Evolutionary conservation across 2,329 filamentous ascomycete species (phyloP).

Genomic region (Fusarium falciforme): DNA sequence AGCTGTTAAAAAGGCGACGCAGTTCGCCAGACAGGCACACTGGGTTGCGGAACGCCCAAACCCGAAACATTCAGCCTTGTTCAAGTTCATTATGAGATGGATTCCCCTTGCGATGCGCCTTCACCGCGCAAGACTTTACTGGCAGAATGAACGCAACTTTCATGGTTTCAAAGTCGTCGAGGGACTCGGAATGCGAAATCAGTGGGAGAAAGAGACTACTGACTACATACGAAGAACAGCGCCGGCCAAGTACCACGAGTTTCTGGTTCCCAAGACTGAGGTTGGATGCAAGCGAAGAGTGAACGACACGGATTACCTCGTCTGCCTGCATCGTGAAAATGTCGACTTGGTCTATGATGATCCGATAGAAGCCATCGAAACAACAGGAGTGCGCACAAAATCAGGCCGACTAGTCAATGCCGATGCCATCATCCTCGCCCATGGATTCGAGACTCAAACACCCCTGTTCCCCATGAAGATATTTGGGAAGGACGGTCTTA

Average conservation of each 20-base stretch:
- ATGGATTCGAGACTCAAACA: slow-evolving; percentile 60
- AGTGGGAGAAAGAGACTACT: slow-evolving; percentile 25
- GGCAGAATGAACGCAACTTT: slow-evolving; percentile 38
- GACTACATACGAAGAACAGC: slow-evolving; percentile 44
- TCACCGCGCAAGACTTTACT: slow-evolving; percentile 36
- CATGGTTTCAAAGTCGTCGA: slow-evolving; percentile 32
- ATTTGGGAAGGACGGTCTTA: slow-evolving; percentile 53
- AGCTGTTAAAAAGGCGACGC: slow-evolving; percentile 53
- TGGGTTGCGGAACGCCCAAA: slow-evolving; percentile 51
- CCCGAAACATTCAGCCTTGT: slow-evolving; percentile 33
- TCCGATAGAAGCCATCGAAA: slow-evolving; percentile 21
- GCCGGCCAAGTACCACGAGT: slow-evolving; percentile 44
- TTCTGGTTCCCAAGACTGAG: slow-evolving; percentile 47
- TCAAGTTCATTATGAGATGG: slow-evolving; percentile 41
- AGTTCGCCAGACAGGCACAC: slow-evolving; percentile 63
- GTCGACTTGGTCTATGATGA: slow-evolving; percentile 45
- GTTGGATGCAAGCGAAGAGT: slow-evolving; percentile 52
- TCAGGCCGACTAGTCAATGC: slow-evolving; percentile 37
- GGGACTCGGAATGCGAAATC: slow-evolving; percentile 26
- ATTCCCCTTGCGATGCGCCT: slow-evolving; percentile 35
- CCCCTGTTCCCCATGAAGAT: slow-evolving; percentile 61
- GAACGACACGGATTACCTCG: slow-evolving; percentile 49
- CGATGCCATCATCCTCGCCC: slow-evolving; percentile 58
- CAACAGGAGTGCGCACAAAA: slow-evolving; percentile 25
- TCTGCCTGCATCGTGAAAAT: slow-evolving; percentile 43